Evolutionary conservation across 23 red algal species (phyloP), one percentile per base, ranked within the genome.

Genomic region (Gracilariopsis chorda): DNA sequence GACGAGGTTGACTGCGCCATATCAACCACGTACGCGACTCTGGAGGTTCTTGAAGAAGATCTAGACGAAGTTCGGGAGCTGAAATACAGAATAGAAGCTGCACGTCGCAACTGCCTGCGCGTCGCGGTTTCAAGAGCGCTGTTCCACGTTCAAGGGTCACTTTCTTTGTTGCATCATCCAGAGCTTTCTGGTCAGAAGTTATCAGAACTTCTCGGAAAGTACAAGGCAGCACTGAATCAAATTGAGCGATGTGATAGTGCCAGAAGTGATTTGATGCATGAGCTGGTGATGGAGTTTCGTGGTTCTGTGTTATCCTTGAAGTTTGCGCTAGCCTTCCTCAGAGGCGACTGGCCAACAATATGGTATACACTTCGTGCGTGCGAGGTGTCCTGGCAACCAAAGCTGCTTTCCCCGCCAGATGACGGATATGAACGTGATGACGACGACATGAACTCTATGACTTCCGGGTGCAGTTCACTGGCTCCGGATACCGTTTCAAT

Each of bases 301-400:
- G 77, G 90, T 10, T 60, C 78, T 10, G 60, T 84, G 14, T 48
- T 83, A 10, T 55, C 90, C 13, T 55, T 93, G 2, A 39, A 32
- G 44, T 83, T 93, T 84, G 75, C 90, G 19, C 16, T 72, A 8
- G 55, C 80, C 1, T 93, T 83, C 49, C 57, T 93, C 29, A 56
- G 30, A 1, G 90, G 90, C 10, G 90, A 93, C 73, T 93, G 90
- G 90, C 77, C 90, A 28, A 77, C 29, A 5, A 39, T 93, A 32
- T 52, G 64, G 19, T 75, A 81, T 46, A 45, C 67, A 33, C 44
- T 93, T n/a, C 78, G 78, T 25, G 78, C 69, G 14, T 93, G 90
- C 42, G 90, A 93, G 32, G 11, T 90, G 13, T 87, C 82, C 29
- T 87, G 82, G 82, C 82, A 87, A 35, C 52, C 42, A 28, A 40